Evolutionary conservation across 1,284 basidiomycete genomes (phyloP), one percentile per base, ranked within the genome.

Genomic region (Ceratorhiza oryzae-sativae): DNA sequence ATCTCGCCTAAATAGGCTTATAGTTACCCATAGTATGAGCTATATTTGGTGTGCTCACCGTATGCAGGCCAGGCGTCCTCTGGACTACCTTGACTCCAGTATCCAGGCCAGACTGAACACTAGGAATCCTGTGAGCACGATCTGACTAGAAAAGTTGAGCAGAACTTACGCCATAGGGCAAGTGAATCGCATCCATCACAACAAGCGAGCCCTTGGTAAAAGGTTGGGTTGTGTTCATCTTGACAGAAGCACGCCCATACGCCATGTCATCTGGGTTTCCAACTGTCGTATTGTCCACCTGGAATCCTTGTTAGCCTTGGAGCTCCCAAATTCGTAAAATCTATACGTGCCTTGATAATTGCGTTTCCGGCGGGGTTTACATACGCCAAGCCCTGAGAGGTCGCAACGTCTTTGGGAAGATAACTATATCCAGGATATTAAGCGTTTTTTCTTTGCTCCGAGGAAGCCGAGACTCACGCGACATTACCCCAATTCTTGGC

Each of bases 71-170:
- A 77, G 3, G 51, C 65, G 39, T 70, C 53, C 36, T 70, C 65
- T 30, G 73, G 73, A 18, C 71, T 59, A 27, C 72, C 63, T 55
- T 73, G 65, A 46, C 70, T 74, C 76, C 75, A 77, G 53, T 74
- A 75, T 5, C 73, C 76, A 5, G 76, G 76, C 77, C 77, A 77
- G 10, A 71, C 63, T 20, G 73, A 67, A 42, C 72, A 73, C 72
- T 73, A 34, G 12, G 8, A 25, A 15, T n/a, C 18, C 20, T 30
- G n/a, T 45, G 12, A 46, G 45, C 34, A 34, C 8, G 6, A 6
- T 41, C 6, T 23, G 41, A 25, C 25, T 20, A 45, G n/a, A 20
- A 25, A 2, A 15, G 23, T 18, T 18, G 15, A 36, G 36, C 5
- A 8, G 9, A 20, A 71, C 72, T 71, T 34, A 73, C 72, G 20